Evolutionary conservation across 2,329 filamentous ascomycete species (phyloP).

Genomic region (Lomentospora prolificans): DNA sequence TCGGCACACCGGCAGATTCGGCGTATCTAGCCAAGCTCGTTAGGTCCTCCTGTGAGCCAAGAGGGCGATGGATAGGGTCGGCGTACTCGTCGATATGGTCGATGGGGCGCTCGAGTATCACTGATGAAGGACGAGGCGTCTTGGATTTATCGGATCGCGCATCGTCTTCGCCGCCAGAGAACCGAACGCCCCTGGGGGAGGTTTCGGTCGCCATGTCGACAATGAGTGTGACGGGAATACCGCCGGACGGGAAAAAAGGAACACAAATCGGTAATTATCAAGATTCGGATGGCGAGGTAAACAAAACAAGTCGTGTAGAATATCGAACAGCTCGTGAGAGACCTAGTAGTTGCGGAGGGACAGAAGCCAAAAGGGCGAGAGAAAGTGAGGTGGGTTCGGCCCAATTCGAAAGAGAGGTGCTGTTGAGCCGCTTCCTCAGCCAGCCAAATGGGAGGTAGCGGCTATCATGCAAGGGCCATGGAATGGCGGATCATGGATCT

Average conservation of each 20-base stretch:
- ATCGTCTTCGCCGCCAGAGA: slow-evolving; percentile 40
- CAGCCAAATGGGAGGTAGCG: neutral
- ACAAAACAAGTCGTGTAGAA: neutral
- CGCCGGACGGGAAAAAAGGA: too few species aligned
- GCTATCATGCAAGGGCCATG: neutral
- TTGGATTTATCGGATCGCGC: slow-evolving; percentile 31
- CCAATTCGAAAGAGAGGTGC: neutral
- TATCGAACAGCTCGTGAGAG: neutral
- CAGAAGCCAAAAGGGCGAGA: neutral
- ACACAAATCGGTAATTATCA: too few species aligned
- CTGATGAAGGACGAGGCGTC: slow-evolving; percentile 23
- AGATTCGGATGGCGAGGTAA: too few species aligned
- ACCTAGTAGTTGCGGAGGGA: neutral
- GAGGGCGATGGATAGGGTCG: neutral
- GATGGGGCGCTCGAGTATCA: slow-evolving; percentile 17
- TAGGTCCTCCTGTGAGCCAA: slow-evolving; percentile 3
- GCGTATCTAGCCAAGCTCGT: slow-evolving; percentile 5
- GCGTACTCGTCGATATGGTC: slow-evolving; percentile 34
- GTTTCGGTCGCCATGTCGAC: slow-evolving; percentile 6
- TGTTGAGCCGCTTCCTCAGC: slow-evolving; percentile 2
- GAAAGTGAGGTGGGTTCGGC: neutral
- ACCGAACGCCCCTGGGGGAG: slow-evolving; percentile 37
- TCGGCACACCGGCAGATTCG: neutral
- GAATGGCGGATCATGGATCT: neutral
- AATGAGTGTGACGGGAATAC: neutral